A percentile compares a stretch with the other conserved stretches of the same genome.
These are phyloP conservation scores for Erysimum cheiranthoides DNA, from an alignment of 345 rosid genomes.

Conservation along the genomic window DNA sequence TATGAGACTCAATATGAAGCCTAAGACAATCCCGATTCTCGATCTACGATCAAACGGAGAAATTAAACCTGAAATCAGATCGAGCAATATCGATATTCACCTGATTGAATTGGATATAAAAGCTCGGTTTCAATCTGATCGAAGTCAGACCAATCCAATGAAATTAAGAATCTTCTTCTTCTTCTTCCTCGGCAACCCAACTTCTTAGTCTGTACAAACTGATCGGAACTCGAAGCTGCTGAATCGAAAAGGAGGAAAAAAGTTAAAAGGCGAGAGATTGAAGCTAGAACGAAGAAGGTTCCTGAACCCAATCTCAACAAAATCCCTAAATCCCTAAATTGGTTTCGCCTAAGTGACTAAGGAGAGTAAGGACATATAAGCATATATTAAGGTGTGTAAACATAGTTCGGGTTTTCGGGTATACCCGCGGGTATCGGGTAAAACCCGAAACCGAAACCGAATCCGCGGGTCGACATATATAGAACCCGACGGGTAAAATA, in stretches of 20 bases:
- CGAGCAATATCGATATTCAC: slow-evolving; percentile 22
- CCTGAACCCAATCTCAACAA: no score
- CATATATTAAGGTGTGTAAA: no score
- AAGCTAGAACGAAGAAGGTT: slow-evolving; percentile 1
- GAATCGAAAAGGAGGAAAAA: slow-evolving; percentile 18
- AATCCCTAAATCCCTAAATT: no score
- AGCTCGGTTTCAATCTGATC: slow-evolving; percentile 19
- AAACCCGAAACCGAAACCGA: no score
- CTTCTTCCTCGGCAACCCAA: neutral
- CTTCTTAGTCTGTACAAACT: neutral
- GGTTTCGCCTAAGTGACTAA: no score
- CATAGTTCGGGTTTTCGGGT: no score
- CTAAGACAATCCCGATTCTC: neutral
- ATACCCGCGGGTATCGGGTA: no score
- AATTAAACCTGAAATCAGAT: slow-evolving; percentile 29
- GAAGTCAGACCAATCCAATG: slow-evolving; percentile 19
- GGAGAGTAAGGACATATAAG: no score
- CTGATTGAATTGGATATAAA: slow-evolving; percentile 16
- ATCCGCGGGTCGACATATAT: no score
- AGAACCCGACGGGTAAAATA: no score
- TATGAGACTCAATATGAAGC: slow-evolving; percentile 6
- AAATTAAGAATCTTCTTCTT: neutral
- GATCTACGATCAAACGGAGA: slow-evolving; percentile 38
- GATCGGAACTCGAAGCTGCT: slow-evolving; percentile 32
- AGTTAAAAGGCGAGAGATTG: neutral